Base-by-base conservation (phyloP, 176 grass and related monocot species). In the Eragrostis curvula region DNA sequence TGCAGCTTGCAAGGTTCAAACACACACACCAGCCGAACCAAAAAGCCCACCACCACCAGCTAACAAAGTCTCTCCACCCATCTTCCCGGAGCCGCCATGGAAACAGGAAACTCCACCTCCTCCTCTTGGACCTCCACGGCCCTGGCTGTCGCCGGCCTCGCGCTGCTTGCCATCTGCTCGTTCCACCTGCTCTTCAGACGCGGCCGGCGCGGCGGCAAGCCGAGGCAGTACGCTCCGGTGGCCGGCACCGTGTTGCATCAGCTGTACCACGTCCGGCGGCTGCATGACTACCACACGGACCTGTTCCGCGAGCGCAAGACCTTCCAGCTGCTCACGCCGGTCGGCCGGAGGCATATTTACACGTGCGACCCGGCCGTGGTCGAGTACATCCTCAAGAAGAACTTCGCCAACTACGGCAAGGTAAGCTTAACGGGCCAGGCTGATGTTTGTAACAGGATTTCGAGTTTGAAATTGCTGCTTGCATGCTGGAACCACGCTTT, bases 171-270 rank as follows among this genome's bases (percentile, higher is more conserved):
- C 13, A 20, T 84, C 65, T 73, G 50, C 44, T 87, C 30, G 7
- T 72, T 56, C 30, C 59, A 27, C 53, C 36, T 75, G 3, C 39
- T 60, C 36, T 12, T 3, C 43, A 42, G 64, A 24, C 9, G 44
- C 24, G 36, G 84, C 48, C 24, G 84, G 48, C 25, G 70, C 41
- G 20, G 11, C 13, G 58, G 46, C 36, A 40, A 56, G 49, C 10
- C 10, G 71, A 77, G 45, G 70, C 41, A 47, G 61, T 78, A 85
- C 13, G 68, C 84, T 39, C 91, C 91, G 0, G 78, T 87, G 50
- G 78, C n/a, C 15, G 91, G 87, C 68, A 90, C 87, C 73, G 24
- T 89, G 30, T 90, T 93, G 67, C 91, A 93, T 21, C 91, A 93
- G 81, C 13, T 85, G 8, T 68, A 90, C 27, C 64, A 93, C 39